Evolutionary conservation across 768 basidiomycete species (phyloP).

Genomic region (Mycena belliarum): DNA sequence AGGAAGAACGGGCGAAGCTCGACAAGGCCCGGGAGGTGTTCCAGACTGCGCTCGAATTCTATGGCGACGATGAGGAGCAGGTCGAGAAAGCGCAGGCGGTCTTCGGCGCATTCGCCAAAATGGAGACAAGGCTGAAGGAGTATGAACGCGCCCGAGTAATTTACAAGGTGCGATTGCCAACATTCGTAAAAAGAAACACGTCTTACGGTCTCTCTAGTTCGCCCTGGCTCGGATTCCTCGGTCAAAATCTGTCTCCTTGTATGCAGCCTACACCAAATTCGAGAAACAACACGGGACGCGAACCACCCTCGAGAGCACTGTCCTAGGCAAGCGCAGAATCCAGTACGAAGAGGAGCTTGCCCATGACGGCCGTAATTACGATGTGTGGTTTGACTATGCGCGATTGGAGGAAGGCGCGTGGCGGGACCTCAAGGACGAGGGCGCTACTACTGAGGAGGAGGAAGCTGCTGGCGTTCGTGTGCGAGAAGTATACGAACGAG

Average conservation of each 20-base stretch:
- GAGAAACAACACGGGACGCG: slow-evolving; percentile 97
- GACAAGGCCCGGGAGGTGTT: slow-evolving; percentile 87
- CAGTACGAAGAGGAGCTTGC: slow-evolving; percentile 96
- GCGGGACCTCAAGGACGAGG: slow-evolving; percentile 73
- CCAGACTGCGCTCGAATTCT: slow-evolving; percentile 88
- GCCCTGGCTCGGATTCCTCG: slow-evolving; percentile 91
- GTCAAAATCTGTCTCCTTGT: slow-evolving; percentile 85
- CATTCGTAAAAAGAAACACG: background rate
- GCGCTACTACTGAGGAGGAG: slow-evolving; percentile 69
- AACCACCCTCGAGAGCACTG: slow-evolving; percentile 86
- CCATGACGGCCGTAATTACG: slow-evolving; percentile 93
- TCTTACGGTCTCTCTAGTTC: slow-evolving; percentile 55
- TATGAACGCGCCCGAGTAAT: slow-evolving; percentile 96
- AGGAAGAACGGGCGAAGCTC: slow-evolving; percentile 26
- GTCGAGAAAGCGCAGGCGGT: slow-evolving; percentile 97
- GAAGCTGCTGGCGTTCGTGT: slow-evolving; percentile 65
- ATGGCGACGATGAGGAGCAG: slow-evolving; percentile 84
- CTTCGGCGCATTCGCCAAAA: slow-evolving; percentile 91
- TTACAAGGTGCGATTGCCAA: slow-evolving; percentile 72
- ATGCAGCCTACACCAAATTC: slow-evolving; percentile 93
- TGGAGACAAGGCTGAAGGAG: slow-evolving; percentile 96
- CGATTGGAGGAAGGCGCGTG: slow-evolving; percentile 90
- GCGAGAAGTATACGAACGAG: slow-evolving; percentile 93
- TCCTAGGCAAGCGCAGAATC: slow-evolving; percentile 95
- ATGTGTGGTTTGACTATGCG: slow-evolving; percentile 97